These are phyloP conservation scores for Syzygium aromaticum DNA, from an alignment of 345 rosid genomes.

Conservation along the genomic window DNA sequence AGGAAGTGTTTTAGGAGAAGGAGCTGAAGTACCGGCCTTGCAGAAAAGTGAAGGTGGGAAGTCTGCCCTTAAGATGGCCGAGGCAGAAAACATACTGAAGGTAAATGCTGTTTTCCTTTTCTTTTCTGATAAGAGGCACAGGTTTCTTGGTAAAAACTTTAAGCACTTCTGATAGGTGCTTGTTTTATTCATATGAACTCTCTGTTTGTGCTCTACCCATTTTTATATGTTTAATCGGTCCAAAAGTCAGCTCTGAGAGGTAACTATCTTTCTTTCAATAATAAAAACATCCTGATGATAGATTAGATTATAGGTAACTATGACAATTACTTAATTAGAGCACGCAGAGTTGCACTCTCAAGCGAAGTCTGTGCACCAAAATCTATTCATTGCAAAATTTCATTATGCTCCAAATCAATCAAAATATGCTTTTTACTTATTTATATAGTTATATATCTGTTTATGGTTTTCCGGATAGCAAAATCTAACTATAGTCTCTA, in stretches of 20 bases:
- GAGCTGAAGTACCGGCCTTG: conserved; percentile 31
- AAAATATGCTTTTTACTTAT: not conserved
- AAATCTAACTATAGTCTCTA: not conserved
- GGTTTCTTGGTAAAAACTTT: not conserved
- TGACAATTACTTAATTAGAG: not conserved
- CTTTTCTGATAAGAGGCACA: not conserved
- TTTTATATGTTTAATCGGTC: not conserved
- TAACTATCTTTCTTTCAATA: not conserved
- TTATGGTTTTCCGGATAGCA: not conserved
- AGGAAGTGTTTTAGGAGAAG: conserved; percentile 43
- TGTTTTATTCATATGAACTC: not conserved
- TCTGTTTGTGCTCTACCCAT: not conserved
- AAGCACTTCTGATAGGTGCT: not conserved
- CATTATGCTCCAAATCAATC: not conserved
- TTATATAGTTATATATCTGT: not conserved
- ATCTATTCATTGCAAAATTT: not conserved
- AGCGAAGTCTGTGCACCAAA: not conserved
- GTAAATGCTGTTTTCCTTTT: not conserved
- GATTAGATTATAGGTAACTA: not conserved
- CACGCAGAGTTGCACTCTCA: not conserved
- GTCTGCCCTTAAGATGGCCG: conserved; percentile 13
- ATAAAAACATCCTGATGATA: not conserved
- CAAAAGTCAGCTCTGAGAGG: not conserved
- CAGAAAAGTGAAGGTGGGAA: conserved; percentile 40
- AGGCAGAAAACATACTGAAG: conserved; percentile 4